Percentiles rank a stretch among this genome's conserved stretches.
Conservation (phyloP, 2,329 filamentous ascomycete genomes). For the Claviceps sp. region DNA sequence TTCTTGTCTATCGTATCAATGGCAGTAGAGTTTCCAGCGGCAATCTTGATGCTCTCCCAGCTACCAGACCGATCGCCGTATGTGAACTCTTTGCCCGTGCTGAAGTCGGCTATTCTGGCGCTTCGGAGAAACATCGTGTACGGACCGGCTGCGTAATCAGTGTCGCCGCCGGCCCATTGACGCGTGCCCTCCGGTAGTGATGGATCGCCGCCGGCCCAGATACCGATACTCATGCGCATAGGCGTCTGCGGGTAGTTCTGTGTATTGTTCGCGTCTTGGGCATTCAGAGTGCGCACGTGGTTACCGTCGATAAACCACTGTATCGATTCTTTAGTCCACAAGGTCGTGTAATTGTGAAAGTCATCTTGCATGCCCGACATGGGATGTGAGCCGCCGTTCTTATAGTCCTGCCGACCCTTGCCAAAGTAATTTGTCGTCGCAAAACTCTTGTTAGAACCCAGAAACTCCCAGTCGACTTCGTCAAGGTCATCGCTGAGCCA, state of each 20-base stretch:
- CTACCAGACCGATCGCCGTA: slow-evolving; percentile 48
- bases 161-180: slow-evolving; percentile 56
- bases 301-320: slow-evolving; percentile 58
- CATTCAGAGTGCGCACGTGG: slow-evolving; percentile 49
- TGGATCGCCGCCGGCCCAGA: slow-evolving; percentile 51
- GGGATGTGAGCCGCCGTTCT: slow-evolving; percentile 47
- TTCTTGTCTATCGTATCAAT: slow-evolving; percentile 27
- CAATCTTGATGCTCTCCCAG: slow-evolving; percentile 49
- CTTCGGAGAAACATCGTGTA: slow-evolving; percentile 64
- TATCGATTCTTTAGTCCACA: slow-evolving; percentile 55
- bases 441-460: slow-evolving; percentile 49
- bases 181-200: slow-evolving; percentile 42
- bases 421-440: slow-evolving; percentile 69
- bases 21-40: slow-evolving; percentile 42
- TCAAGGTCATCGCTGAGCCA: slow-evolving; percentile 74
- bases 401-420: slow-evolving; percentile 52
- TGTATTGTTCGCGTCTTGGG: slow-evolving; percentile 46
- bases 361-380: slow-evolving; percentile 42
- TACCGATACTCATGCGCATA: slow-evolving; percentile 54
- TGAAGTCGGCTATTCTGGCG: slow-evolving; percentile 40
- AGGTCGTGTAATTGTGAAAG: slow-evolving; percentile 63
- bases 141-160: slow-evolving; percentile 51
- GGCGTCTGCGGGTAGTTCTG: slow-evolving; percentile 63
- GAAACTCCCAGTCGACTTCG: slow-evolving; percentile 79
- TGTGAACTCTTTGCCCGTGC: slow-evolving; percentile 49